Base-by-base conservation (phyloP, 1,284 basidiomycete genomes). In the Melampsora americana region DNA sequence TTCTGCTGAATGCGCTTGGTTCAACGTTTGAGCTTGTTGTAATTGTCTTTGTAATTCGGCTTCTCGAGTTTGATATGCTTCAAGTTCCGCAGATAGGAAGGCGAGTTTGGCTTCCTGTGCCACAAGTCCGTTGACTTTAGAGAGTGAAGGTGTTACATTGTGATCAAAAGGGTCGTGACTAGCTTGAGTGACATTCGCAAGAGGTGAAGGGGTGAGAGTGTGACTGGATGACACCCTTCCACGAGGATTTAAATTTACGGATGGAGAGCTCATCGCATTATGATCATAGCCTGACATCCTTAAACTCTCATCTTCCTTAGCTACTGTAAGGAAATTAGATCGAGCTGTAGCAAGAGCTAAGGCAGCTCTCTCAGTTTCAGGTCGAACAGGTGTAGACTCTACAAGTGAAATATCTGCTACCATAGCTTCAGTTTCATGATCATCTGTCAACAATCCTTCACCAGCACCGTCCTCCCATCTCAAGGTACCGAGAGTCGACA, bases 391-490 rank as follows among this genome's bases (percentile, higher is more conserved):
- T 35, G 72, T 66, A 35, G 42, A 20, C 9, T 53, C 65, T 18
- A 48, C 53, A 28, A 74, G 50, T 26, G 72, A 74, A 53, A 74
- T 74, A 46, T 74, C 72, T 5, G 72, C 72, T 39, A 74, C 72
- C 72, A 74, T 74, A 1, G 72, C 72, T 53, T 74, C 72, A 28
- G 72, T 74, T 61, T 67, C 64, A 46, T 66, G 56, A 23, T 62
- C 48, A 53, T 74, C 72, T 18, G 72, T 74, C 65, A 74, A 60
- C 50, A 74, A 30, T 3, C 30, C 50, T 14, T 74, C 72, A n/a
- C 50, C 50, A 1, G 65, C 72, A 14, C 65, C 72, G 30, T 74
- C 72, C 28, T 74, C 72, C 72, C 72, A 74, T 32, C 53, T 50
- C 65, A 74, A 28, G 4, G 46, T 65, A 42, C 64, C 64, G n/a